Percentiles rank a stretch among this genome's conserved stretches.
phyloP scores from a whole-genome alignment of 306 rosid species.

The Casuarina cunninghamiana region DNA sequence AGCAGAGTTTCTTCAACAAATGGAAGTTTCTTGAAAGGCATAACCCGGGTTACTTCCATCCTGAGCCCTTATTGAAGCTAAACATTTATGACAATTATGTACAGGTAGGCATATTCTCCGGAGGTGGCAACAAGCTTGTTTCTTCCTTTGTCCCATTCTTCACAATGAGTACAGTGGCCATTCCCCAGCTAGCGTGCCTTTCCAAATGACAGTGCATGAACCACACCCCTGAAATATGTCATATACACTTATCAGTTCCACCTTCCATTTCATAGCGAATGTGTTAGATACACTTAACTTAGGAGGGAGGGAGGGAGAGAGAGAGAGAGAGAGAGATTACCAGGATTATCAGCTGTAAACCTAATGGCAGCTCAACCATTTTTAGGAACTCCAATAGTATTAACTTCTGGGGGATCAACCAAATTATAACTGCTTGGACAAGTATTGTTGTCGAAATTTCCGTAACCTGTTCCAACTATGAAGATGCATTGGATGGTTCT shows the following conservation, averaged over 20 bases:
- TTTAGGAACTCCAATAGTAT: conserved; percentile 32
- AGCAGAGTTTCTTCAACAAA: too few species aligned
- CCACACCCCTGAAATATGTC: conserved; percentile 38
- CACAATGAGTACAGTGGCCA: conserved; percentile 33
- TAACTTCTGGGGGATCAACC: conserved; percentile 29
- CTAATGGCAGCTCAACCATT: conserved; percentile 45
- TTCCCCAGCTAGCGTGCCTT: conserved; percentile 39
- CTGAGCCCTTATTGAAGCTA: neutral
- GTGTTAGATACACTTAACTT: too few species aligned
- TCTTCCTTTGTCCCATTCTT: conserved; percentile 27
- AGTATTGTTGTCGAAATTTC: conserved; percentile 21
- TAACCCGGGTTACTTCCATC: neutral
- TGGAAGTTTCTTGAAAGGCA: neutral
- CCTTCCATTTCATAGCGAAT: too few species aligned
- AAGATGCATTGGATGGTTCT: conserved; percentile 53
- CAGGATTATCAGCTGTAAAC: conserved; percentile 38
- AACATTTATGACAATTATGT: neutral
- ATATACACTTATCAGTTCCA: neutral
- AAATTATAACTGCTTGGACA: conserved; percentile 23
- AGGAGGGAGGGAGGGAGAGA: too few species aligned
- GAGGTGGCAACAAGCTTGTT: conserved; percentile 30
- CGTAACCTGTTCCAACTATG: conserved; percentile 49
- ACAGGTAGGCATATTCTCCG: conserved; percentile 36
- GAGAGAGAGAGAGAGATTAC: neutral
- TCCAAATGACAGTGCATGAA: conserved; percentile 48